Percentiles rank a stretch among this genome's conserved stretches.
Evolutionary conservation across 2,329 filamentous ascomycete genomes (phyloP).

Genomic region (Lomentospora prolificans): DNA sequence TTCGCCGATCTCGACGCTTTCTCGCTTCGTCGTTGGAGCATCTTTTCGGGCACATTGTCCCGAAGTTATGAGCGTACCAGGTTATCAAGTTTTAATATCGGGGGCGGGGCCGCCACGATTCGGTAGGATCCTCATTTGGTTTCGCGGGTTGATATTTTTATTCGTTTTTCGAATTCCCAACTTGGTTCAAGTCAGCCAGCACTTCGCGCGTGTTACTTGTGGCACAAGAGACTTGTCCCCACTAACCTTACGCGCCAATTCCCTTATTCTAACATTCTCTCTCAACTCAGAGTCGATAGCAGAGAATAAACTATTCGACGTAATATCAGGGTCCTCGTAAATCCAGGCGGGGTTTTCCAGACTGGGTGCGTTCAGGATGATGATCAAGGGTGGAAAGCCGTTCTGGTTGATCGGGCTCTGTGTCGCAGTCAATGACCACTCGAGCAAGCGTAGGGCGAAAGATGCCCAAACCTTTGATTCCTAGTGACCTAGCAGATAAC

Average conservation of each 20-base stretch:
- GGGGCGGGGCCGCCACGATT: too few relatives aligned
- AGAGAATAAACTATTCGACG: neutral
- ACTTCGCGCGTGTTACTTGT: too few relatives aligned
- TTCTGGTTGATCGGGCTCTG: neutral
- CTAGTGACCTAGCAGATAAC: neutral
- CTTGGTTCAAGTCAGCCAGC: too few relatives aligned
- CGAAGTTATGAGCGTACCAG: too few relatives aligned
- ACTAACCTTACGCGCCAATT: neutral
- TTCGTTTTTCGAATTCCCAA: too few relatives aligned
- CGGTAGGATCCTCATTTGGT: too few relatives aligned
- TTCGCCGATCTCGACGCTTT: neutral
- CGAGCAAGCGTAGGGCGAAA: neutral
- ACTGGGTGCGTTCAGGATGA: neutral
- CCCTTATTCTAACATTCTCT: neutral
- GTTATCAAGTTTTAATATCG: too few relatives aligned
- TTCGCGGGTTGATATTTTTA: too few relatives aligned
- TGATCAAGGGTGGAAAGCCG: neutral
- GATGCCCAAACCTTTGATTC: neutral
- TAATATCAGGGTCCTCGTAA: neutral
- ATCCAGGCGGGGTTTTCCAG: neutral
- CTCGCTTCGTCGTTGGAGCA: too few relatives aligned
- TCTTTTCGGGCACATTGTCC: too few relatives aligned
- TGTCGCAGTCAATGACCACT: neutral
- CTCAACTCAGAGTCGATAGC: neutral
- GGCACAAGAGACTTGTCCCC: too few relatives aligned